These are phyloP conservation scores for Lasiodiplodia gonubiensis DNA, from an alignment of 2,329 filamentous ascomycete genomes.

Conservation along the genomic window DNA sequence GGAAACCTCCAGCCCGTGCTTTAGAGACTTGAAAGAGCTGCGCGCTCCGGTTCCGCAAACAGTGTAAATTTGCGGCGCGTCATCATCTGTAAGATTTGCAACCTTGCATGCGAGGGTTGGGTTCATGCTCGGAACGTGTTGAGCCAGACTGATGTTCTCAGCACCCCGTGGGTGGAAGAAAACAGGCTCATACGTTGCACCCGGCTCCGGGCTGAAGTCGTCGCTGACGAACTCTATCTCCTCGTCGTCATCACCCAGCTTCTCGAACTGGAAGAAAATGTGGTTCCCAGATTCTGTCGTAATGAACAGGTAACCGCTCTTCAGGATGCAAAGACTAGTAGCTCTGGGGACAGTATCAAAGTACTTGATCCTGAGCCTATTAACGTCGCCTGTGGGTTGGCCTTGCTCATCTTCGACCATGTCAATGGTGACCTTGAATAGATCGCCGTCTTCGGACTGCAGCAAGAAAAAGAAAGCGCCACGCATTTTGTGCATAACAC, in stretches of 20 bases:
- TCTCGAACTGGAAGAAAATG: constrained; percentile 96
- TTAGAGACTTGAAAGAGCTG: constrained; percentile 88
- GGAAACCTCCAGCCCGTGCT: constrained; percentile 90
- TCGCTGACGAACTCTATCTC: constrained; percentile 87
- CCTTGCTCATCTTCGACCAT: constrained; percentile 83
- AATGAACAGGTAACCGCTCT: constrained; percentile 93
- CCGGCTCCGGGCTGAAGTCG: constrained; percentile 76
- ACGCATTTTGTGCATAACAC: constrained; percentile 97
- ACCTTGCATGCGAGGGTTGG: constrained; percentile 91
- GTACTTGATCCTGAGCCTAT: constrained; percentile 89
- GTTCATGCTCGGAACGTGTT: constrained; percentile 87
- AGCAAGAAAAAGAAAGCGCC: constrained; percentile 90
- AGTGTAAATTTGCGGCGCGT: constrained; percentile 95
- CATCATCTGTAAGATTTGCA: constrained; percentile 86
- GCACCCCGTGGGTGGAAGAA: constrained; percentile 83
- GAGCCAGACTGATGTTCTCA: constrained; percentile 83
- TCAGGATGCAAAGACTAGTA: constrained; percentile 86
- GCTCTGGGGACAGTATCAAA: constrained; percentile 95
- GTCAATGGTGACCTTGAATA: constrained; percentile 95
- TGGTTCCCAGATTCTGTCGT: constrained; percentile 93
- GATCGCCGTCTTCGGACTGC: constrained; percentile 95
- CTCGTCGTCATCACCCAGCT: constrained; percentile 92
- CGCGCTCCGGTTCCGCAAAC: constrained; percentile 87
- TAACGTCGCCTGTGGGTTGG: constrained; percentile 79
- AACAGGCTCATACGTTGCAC: constrained; percentile 73